phyloP scores from a whole-genome alignment of 2,329 filamentous ascomycete species.

The Cladosporium sphaerospermum region DNA sequence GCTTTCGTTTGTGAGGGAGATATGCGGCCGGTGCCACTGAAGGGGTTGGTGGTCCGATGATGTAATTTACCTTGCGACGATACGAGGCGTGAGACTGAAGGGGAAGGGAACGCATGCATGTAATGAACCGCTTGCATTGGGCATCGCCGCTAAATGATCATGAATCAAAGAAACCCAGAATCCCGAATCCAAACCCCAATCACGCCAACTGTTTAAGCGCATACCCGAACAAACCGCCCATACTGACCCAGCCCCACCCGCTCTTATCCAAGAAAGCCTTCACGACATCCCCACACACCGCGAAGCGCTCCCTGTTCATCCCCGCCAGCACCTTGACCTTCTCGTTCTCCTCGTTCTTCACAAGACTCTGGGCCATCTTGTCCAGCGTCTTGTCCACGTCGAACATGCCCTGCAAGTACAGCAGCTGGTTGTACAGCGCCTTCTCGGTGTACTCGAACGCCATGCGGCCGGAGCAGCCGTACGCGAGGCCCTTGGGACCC shows the following conservation, averaged over 20 bases:
- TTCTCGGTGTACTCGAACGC: conserved; percentile 81
- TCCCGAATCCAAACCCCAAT: not conserved
- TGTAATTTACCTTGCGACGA: not conserved
- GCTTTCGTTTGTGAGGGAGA: too few relatives aligned
- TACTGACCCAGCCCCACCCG: conserved; percentile 38
- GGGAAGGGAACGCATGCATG: not conserved
- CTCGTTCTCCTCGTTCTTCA: conserved; percentile 49
- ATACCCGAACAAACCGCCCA: conserved; percentile 44
- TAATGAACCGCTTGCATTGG: not conserved
- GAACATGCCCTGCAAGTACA: conserved; percentile 80
- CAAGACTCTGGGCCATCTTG: conserved; percentile 30
- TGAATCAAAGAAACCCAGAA: not conserved
- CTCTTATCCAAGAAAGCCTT: conserved; percentile 44
- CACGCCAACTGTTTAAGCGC: conserved; percentile 27
- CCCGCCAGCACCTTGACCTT: conserved; percentile 63
- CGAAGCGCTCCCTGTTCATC: conserved; percentile 75
- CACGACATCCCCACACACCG: conserved; percentile 67
- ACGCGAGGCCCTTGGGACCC: conserved; percentile 75
- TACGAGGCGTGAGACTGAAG: not conserved
- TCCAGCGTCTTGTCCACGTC: conserved; percentile 76
- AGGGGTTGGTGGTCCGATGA: not conserved
- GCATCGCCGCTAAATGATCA: not conserved
- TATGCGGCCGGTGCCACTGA: not conserved
- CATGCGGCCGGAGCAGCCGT: conserved; percentile 83
- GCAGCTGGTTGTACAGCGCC: conserved; percentile 86